phyloP scores from a whole-genome alignment of 1,139 yeast species.

The Entelexis sorbosivorans region DNA sequence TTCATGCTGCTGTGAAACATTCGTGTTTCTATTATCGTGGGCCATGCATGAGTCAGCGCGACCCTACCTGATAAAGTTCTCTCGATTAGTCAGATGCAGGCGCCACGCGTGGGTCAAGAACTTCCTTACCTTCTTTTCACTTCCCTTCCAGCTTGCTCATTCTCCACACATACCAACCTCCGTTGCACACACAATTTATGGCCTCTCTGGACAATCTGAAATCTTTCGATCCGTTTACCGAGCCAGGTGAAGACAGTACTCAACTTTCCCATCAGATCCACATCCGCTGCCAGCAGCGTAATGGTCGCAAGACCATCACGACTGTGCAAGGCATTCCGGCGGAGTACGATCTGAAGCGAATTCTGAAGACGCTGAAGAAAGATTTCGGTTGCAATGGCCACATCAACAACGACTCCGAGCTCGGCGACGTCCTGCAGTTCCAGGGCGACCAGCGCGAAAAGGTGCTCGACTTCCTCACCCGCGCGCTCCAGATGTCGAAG shows the following conservation, averaged over 20 bases:
- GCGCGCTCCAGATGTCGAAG: conserved; percentile 82
- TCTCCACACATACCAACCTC: not conserved
- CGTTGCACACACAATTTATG: conserved; percentile 30
- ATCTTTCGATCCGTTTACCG: conserved; percentile 99
- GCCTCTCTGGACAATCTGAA: conserved; percentile 90
- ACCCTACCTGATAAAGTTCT: not conserved
- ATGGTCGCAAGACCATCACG: conserved; percentile 97
- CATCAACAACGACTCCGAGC: conserved; percentile 89
- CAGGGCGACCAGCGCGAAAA: conserved; percentile 99
- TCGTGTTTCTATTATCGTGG: not conserved
- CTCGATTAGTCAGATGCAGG: not conserved
- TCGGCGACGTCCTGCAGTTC: conserved; percentile 94
- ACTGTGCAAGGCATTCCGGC: conserved; percentile 96
- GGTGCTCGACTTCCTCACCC: conserved; percentile 84
- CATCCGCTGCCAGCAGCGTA: conserved; percentile 98
- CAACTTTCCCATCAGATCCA: conserved; percentile 93
- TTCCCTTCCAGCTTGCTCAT: not conserved
- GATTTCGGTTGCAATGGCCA: conserved; percentile 99
- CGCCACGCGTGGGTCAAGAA: not conserved
- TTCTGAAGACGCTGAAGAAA: conserved; percentile 86
- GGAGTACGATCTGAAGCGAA: conserved; percentile 90
- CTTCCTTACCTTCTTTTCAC: conserved; percentile 4
- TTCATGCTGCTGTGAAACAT: too few species aligned
- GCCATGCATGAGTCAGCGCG: not conserved
- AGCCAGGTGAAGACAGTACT: conserved; percentile 96